These are phyloP conservation scores for Kwoniella dendrophila DNA, from an alignment of 768 basidiomycete species.

Conservation along the genomic window DNA sequence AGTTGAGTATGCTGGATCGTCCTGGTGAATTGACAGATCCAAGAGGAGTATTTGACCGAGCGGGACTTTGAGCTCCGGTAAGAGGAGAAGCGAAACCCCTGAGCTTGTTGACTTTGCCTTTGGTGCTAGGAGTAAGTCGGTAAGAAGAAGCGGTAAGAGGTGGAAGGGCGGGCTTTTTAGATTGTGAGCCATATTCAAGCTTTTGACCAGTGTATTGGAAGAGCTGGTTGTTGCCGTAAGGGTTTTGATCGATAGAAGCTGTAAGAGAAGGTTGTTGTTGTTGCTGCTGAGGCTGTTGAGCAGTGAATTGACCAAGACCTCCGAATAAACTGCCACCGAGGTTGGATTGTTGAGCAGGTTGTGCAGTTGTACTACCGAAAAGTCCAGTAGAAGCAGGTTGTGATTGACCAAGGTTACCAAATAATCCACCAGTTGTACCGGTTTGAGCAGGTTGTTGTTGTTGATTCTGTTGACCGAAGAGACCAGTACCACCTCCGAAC, in stretches of 20 bases:
- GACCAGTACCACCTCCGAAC: conserved; percentile 34
- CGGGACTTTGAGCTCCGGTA: conserved; percentile 31
- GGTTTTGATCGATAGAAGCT: conserved; percentile 79
- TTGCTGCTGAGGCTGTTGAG: conserved; percentile 61
- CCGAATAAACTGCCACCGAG: conserved; percentile 60
- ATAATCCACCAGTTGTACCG: conserved; percentile 49
- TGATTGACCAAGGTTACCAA: conserved; percentile 57
- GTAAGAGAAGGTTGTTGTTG: conserved; percentile 61
- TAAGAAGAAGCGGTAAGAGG: conserved; percentile 53
- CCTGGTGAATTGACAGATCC: conserved; percentile 27
- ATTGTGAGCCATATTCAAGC: conserved; percentile 43
- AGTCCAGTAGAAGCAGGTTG: conserved; percentile 51
- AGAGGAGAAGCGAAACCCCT: conserved; percentile 53
- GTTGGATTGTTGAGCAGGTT: conserved; percentile 50
- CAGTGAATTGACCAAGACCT: conserved; percentile 59
- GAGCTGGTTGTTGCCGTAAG: conserved; percentile 58
- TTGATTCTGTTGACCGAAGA: conserved; percentile 48
- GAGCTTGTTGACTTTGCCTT: conserved; percentile 48
- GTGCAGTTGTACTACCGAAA: conserved; percentile 56
- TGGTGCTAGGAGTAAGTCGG: conserved; percentile 48
- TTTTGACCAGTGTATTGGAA: conserved; percentile 54
- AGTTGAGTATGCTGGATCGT: conserved; percentile 33
- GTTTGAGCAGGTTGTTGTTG: conserved; percentile 48
- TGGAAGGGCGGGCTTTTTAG: conserved; percentile 53
- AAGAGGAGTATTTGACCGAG: conserved; percentile 31